Evolutionary conservation across 2,329 filamentous ascomycete genomes (phyloP).

Genomic region (Verticillium klebahnii): DNA sequence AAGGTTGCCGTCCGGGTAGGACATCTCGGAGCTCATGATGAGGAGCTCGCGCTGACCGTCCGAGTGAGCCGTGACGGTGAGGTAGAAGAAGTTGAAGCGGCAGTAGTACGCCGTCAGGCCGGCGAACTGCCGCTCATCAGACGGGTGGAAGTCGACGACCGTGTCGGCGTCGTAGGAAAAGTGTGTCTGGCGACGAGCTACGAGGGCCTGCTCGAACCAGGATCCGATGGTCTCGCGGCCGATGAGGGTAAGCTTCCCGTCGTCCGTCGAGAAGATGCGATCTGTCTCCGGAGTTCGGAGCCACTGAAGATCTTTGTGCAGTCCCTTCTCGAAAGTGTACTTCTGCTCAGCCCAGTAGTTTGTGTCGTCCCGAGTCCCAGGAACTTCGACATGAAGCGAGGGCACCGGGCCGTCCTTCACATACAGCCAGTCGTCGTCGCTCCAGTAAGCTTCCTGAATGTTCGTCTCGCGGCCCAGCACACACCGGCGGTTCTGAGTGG

Average conservation of each 20-base stretch:
- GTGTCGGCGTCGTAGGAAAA: constrained; percentile 60
- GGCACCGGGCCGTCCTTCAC: constrained; percentile 54
- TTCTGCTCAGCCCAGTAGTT: constrained; percentile 44
- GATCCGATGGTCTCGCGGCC: constrained; percentile 51
- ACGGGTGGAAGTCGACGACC: constrained; percentile 45
- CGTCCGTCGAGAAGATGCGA: constrained; percentile 40
- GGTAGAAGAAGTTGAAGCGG: constrained; percentile 62
- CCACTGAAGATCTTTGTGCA: constrained; percentile 54
- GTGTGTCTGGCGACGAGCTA: constrained; percentile 50
- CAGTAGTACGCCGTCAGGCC: constrained; percentile 59
- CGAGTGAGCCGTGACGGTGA: constrained; percentile 51
- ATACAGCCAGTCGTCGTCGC: constrained; percentile 60
- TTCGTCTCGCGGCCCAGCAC: constrained; percentile 51
- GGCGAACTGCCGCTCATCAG: constrained; percentile 56
- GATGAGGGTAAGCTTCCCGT: constrained; percentile 37
- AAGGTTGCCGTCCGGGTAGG: constrained; percentile 48
- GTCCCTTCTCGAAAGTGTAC: constrained; percentile 40
- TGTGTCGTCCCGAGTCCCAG: constrained; percentile 39
- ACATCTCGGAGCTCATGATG: constrained; percentile 51
- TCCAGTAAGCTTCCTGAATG: constrained; percentile 57
- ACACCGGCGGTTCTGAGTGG: constrained; percentile 45
- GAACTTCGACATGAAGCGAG: constrained; percentile 47
- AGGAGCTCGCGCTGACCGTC: constrained; percentile 54
- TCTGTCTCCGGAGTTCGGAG: constrained; percentile 50
- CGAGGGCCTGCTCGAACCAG: constrained; percentile 55